These are phyloP conservation scores for Fusarium nanum DNA, from an alignment of 2,329 filamentous ascomycete genomes.

Conservation along the genomic window DNA sequence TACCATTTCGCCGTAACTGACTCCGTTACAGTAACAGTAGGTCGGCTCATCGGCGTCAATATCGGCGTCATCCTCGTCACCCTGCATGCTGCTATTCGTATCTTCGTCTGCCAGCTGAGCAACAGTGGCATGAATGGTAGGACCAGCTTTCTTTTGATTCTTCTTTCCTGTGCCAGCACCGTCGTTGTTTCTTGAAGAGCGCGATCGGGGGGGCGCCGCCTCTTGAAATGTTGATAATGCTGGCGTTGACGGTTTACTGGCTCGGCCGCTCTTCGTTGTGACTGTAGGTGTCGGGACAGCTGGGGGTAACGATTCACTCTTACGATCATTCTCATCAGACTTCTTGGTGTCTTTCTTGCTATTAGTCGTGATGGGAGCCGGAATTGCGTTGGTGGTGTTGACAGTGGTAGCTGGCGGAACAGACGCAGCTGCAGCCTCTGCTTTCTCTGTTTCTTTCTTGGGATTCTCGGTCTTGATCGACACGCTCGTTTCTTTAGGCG, in stretches of 20 bases:
- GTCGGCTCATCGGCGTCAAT: conserved; percentile 77
- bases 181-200: conserved; percentile 63
- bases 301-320: conserved; percentile 60
- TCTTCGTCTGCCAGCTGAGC: conserved; percentile 56
- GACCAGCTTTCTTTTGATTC: conserved; percentile 68
- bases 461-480: conserved; percentile 49
- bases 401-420: conserved; percentile 45
- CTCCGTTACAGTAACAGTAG: conserved; percentile 83
- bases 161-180: conserved; percentile 62
- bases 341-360: conserved; percentile 61
- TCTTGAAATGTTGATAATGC: conserved; percentile 71
- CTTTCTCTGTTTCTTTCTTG: conserved; percentile 51
- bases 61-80: conserved; percentile 62
- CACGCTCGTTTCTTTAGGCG: conserved; percentile 60
- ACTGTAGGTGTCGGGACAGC: conserved; percentile 57
- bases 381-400: not conserved
- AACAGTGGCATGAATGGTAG: conserved; percentile 54
- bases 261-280: conserved; percentile 73
- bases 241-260: conserved; percentile 75
- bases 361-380: conserved; percentile 16
- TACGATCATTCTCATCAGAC: conserved; percentile 52
- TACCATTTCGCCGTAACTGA: conserved; percentile 88
- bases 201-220: conserved; percentile 63
- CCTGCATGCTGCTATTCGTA: conserved; percentile 56
- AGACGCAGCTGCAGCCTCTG: conserved; percentile 40